phyloP scores from a whole-genome alignment of 805 yeast genomes.

The Schwanniomyces vanrijiae region DNA sequence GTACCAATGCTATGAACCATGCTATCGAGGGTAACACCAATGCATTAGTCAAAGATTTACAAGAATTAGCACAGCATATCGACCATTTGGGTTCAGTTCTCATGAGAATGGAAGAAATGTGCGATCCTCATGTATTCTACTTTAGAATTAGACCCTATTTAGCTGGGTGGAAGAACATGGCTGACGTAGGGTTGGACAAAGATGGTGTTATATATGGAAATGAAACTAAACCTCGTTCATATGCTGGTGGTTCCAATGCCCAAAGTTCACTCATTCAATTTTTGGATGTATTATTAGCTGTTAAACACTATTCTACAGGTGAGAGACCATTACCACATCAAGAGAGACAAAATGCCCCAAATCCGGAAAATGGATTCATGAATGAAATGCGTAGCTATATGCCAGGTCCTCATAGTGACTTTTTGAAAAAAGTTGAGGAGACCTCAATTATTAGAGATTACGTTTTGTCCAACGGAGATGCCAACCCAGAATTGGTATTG shows the following conservation, averaged over 20 bases:
- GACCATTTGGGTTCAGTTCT: conserved; percentile 72
- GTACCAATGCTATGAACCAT: conserved; percentile 63
- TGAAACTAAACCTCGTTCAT: conserved; percentile 52
- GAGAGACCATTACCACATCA: conserved; percentile 34
- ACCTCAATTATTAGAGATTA: conserved; percentile 63
- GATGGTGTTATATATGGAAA: conserved; percentile 78
- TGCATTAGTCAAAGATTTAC: conserved; percentile 48
- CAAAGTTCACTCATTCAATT: conserved; percentile 89
- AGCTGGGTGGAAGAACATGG: conserved; percentile 96
- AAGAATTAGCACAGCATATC: conserved; percentile 69
- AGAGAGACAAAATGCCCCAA: not conserved
- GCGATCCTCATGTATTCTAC: conserved; percentile 91
- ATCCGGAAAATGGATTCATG: conserved; percentile 52
- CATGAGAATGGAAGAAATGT: conserved; percentile 86
- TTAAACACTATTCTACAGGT: conserved; percentile 81
- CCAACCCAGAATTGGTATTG: conserved; percentile 56
- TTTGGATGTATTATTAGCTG: conserved; percentile 71
- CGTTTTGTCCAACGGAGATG: conserved; percentile 44
- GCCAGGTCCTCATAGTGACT: conserved; percentile 85
- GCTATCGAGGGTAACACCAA: conserved; percentile 48
- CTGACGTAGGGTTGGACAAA: conserved; percentile 68
- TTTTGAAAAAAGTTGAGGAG: conserved; percentile 59
- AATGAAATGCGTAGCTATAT: conserved; percentile 83
- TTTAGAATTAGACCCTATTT: conserved; percentile 82
- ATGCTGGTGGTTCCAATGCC: conserved; percentile 92